A percentile compares a stretch with the other conserved stretches of the same genome.
Evolutionary conservation across 2,329 filamentous ascomycete genomes (phyloP).

Genomic region (Emydomyces testavorans): DNA sequence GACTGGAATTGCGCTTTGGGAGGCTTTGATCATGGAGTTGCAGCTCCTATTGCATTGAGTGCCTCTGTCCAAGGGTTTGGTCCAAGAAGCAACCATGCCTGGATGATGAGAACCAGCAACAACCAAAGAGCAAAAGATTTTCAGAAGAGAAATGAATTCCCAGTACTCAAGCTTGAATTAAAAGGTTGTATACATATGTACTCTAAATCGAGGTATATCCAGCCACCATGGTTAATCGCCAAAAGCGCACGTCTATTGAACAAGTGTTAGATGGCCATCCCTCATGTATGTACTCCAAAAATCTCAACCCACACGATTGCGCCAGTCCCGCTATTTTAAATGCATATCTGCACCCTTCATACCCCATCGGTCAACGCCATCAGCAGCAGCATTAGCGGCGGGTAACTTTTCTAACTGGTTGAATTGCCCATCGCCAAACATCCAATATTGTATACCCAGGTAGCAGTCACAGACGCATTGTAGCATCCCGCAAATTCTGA

Average conservation of each 20-base stretch:
- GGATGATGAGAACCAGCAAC: not conserved
- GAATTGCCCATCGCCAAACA: slow-evolving; percentile 26
- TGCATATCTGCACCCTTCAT: slow-evolving; percentile 16
- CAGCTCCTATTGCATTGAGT: too few relatives aligned
- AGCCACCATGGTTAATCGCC: not conserved
- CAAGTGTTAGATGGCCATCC: slow-evolving; percentile 4
- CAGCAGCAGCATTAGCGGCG: not conserved
- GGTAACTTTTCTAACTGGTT: slow-evolving; percentile 1
- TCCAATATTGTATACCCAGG: slow-evolving; percentile 39
- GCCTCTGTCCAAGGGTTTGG: too few relatives aligned
- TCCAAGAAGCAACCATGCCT: not conserved
- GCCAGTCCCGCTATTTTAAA: slow-evolving; percentile 1
- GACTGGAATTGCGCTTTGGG: too few relatives aligned
- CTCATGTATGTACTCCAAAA: not conserved
- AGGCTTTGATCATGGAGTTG: too few relatives aligned
- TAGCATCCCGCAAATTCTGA: slow-evolving; percentile 40
- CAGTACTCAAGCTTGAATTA: not conserved
- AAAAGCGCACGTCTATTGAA: not conserved
- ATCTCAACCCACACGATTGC: not conserved
- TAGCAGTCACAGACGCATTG: slow-evolving; percentile 40
- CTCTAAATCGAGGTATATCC: not conserved
- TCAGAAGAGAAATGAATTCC: too few relatives aligned
- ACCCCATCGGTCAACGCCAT: slow-evolving; percentile 14
- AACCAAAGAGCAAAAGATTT: too few relatives aligned
- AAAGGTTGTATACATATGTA: not conserved